A percentile compares a stretch with the other conserved stretches of the same genome.
These are phyloP conservation scores for Mycena alexandri DNA, from an alignment of 768 basidiomycete species.

Conservation along the genomic window DNA sequence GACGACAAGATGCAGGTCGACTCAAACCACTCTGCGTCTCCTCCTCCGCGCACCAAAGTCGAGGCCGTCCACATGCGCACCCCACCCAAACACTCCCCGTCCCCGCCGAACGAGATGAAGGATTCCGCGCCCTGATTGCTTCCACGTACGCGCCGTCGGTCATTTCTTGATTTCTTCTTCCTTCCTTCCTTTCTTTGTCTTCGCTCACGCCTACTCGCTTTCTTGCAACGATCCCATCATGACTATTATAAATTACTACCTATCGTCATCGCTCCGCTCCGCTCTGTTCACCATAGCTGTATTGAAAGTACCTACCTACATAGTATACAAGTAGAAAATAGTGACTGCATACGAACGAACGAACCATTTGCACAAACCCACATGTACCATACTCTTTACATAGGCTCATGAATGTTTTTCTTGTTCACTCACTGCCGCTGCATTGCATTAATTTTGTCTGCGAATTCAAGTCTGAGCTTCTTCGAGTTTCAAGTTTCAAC, in stretches of 20 bases:
- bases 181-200: constrained; percentile 21
- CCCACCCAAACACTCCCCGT: constrained; percentile 67
- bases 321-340: constrained; percentile 34
- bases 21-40: constrained; percentile 62
- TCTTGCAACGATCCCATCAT: constrained; percentile 32
- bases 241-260: constrained; percentile 29
- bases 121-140: constrained; percentile 30
- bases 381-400: constrained; percentile 26
- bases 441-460: neutral
- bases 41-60: constrained; percentile 66
- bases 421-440: neutral
- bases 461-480: no score
- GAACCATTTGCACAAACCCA: constrained; percentile 11
- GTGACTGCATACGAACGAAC: constrained; percentile 18
- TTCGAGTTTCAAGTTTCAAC: no score
- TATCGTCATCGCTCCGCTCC: constrained; percentile 18
- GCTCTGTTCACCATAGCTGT: constrained; percentile 31
- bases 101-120: constrained; percentile 66
- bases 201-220: neutral
- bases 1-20: constrained; percentile 71
- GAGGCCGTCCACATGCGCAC: constrained; percentile 67
- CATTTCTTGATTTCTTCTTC: constrained; percentile 1
- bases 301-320: constrained; percentile 28
- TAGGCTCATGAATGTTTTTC: constrained; percentile 28
- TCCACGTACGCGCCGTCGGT: neutral